Percentiles rank a stretch among this genome's conserved stretches.
These are phyloP conservation scores for Colletotrichum karsti DNA, from an alignment of 2,329 filamentous ascomycete species.

Conservation along the genomic window DNA sequence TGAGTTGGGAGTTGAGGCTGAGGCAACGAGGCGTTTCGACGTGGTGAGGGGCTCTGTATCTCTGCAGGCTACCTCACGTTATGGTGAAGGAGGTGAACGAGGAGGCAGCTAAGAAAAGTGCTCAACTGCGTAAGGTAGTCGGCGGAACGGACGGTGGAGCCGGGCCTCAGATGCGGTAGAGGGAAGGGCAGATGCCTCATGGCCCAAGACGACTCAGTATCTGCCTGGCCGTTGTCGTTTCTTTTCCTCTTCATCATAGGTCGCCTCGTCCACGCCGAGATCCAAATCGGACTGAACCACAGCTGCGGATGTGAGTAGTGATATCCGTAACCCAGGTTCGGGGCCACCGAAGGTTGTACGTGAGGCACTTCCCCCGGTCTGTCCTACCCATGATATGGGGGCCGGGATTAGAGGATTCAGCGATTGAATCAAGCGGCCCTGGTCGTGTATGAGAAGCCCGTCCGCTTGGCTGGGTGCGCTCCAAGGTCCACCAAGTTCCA, in stretches of 20 bases:
- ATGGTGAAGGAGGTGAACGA: not conserved
- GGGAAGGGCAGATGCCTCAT: too few relatives aligned
- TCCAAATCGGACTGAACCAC: constrained; percentile 20
- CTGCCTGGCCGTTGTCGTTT: not conserved
- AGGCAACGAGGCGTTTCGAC: not conserved
- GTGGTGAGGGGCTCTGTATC: not conserved
- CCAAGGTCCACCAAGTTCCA: not conserved
- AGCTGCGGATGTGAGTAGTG: constrained; percentile 21
- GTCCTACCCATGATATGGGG: not conserved
- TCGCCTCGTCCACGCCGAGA: not conserved
- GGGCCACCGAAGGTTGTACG: not conserved
- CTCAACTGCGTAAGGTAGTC: too few relatives aligned
- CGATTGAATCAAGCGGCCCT: not conserved
- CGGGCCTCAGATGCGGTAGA: too few relatives aligned
- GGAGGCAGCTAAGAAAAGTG: not conserved
- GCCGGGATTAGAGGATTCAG: too few relatives aligned
- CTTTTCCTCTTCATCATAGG: not conserved
- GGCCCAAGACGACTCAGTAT: too few relatives aligned
- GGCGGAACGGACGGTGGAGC: too few relatives aligned
- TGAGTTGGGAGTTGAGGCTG: constrained; percentile 4
- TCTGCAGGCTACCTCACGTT: not conserved
- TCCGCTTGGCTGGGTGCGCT: not conserved
- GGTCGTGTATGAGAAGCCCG: not conserved
- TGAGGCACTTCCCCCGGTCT: not conserved
- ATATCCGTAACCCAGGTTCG: constrained; percentile 8